Conservation (phyloP, 345 rosid species). For the Ricinus communis region DNA sequence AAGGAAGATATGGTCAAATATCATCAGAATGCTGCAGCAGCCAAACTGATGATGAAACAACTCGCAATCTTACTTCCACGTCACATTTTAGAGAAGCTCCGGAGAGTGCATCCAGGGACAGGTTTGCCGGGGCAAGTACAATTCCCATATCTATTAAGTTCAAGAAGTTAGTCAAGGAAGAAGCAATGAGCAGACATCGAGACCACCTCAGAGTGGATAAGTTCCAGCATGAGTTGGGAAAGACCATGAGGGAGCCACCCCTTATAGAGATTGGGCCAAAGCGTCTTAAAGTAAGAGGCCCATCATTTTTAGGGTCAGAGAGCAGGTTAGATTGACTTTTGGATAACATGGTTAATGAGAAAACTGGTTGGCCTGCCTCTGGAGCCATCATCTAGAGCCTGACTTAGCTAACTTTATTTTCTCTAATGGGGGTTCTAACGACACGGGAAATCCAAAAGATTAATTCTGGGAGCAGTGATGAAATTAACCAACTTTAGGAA, state of each 20-base stretch:
- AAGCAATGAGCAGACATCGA: slow-evolving; percentile 28
- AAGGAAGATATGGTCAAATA: slow-evolving; percentile 39
- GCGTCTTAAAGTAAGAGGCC: slow-evolving; percentile 68
- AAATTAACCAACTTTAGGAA: slow-evolving; percentile 48
- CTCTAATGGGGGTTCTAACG: slow-evolving; percentile 52
- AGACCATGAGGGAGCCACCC: slow-evolving; percentile 38
- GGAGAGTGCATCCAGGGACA: slow-evolving; percentile 32
- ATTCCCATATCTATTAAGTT: slow-evolving; percentile 50
- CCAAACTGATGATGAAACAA: slow-evolving; percentile 38
- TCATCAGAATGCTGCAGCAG: slow-evolving; percentile 26
- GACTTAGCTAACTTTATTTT: slow-evolving; percentile 47
- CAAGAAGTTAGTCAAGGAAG: slow-evolving; percentile 41
- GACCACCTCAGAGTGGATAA: slow-evolving; percentile 38
- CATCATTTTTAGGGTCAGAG: slow-evolving; percentile 42
- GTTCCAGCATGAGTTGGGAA: slow-evolving; percentile 34
- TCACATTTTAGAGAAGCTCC: slow-evolving; percentile 35
- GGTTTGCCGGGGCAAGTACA: slow-evolving; percentile 34
- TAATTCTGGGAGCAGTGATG: slow-evolving; percentile 47
- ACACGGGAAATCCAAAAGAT: slow-evolving; percentile 34
- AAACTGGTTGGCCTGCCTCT: slow-evolving; percentile 29
- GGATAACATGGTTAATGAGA: slow-evolving; percentile 21
- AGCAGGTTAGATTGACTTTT: slow-evolving; percentile 42
- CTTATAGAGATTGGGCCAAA: slow-evolving; percentile 52
- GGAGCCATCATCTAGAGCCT: slow-evolving; percentile 38
- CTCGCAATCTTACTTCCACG: slow-evolving; percentile 1